Percentiles rank a stretch among this genome's conserved stretches.
phyloP scores from a whole-genome alignment of 148 eudicot species.

The Silene uniflora region DNA sequence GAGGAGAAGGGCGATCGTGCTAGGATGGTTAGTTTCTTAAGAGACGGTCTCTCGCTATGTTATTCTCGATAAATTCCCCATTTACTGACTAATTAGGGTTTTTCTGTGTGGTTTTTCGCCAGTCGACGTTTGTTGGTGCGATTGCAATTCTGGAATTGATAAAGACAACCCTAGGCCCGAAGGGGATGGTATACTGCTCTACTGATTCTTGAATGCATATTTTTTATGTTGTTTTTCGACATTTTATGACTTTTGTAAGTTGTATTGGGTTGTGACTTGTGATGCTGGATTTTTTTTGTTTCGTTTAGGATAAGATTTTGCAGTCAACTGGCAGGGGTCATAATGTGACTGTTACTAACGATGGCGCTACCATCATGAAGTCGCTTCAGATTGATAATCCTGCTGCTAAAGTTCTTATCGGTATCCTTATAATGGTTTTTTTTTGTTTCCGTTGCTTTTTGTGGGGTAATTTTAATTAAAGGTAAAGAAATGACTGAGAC shows the following conservation, averaged over 20 bases:
- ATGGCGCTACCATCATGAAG: slow-evolving; percentile 95
- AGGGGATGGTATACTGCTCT: slow-evolving; percentile 79
- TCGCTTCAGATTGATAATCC: slow-evolving; percentile 96
- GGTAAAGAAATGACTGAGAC: too few relatives aligned
- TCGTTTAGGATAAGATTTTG: slow-evolving; percentile 78
- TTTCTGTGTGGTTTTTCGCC: not conserved
- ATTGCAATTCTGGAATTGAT: slow-evolving; percentile 91
- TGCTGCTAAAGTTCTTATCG: slow-evolving; percentile 97
- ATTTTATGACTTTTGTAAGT: not conserved
- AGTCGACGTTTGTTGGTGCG: slow-evolving; percentile 91
- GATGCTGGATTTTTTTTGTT: slow-evolving; percentile 6
- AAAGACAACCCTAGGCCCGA: slow-evolving; percentile 95
- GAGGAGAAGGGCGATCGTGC: slow-evolving; percentile 99
- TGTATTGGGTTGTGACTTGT: not conserved
- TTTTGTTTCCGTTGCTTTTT: not conserved
- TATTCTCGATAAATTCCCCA: too few relatives aligned
- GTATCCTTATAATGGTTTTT: slow-evolving; percentile 48
- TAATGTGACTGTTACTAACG: slow-evolving; percentile 90
- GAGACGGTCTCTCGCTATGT: not conserved
- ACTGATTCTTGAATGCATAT: not conserved
- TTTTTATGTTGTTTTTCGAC: not conserved
- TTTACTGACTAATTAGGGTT: not conserved
- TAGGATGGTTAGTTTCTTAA: slow-evolving; percentile 62
- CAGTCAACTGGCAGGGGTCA: slow-evolving; percentile 95
- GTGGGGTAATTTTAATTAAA: too few relatives aligned